These are phyloP conservation scores for Zelonia costaricensis DNA, from an alignment of 208 protist genomes.

Conservation along the genomic window DNA sequence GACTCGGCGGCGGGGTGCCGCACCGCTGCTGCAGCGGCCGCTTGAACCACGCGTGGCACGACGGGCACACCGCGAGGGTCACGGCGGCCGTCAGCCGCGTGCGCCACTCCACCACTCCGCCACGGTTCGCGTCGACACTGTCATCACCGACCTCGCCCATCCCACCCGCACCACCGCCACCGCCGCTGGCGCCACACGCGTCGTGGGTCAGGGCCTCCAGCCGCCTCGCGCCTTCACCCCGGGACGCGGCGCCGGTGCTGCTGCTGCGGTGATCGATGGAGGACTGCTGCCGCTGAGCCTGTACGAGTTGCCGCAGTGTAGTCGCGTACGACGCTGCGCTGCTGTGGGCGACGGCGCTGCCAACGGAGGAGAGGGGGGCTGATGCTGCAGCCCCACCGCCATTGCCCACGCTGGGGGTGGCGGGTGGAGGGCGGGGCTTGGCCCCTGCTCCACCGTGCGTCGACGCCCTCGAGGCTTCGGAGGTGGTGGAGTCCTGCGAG, in stretches of 20 bases:
- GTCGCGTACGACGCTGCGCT: conserved; percentile 15
- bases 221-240: background rate
- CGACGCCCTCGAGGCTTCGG: background rate
- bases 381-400: background rate
- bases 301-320: conserved; percentile 20
- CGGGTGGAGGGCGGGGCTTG: background rate
- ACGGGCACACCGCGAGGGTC: conserved; percentile 10
- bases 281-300: conserved; percentile 8
- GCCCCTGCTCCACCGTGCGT: background rate
- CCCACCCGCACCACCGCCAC: background rate
- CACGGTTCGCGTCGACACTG: background rate
- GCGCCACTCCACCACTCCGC: conserved; percentile 11
- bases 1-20: background rate
- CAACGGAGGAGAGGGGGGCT: conserved; percentile 16
- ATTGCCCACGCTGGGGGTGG: background rate
- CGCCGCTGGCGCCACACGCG: background rate
- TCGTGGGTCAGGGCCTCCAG: too few relatives aligned
- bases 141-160: background rate
- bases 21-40: background rate
- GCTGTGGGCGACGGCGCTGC: conserved; percentile 31
- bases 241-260: background rate
- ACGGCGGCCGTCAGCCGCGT: conserved; percentile 13
- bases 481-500: background rate
- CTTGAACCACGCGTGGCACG: conserved; percentile 16
- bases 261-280: background rate